Conservation (phyloP, 2,329 filamentous ascomycete genomes). For the Pseudocercospora vitis region DNA sequence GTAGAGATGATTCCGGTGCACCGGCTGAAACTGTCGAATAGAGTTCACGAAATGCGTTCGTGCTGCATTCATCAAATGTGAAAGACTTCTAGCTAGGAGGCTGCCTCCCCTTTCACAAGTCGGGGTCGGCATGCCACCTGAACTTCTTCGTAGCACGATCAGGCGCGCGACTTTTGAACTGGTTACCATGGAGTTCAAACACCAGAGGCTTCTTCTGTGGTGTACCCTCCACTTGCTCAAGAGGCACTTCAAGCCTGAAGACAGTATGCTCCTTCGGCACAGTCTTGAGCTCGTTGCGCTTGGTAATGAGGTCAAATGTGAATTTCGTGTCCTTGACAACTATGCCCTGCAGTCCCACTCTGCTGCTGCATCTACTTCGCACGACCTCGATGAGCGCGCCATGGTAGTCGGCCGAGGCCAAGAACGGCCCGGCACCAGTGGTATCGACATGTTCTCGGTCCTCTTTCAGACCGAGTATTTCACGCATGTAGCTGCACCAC, state of each 20-base stretch:
- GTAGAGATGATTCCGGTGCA: too few species aligned
- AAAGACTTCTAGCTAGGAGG: background rate
- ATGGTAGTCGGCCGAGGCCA: constrained; percentile 86
- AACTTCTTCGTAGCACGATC: constrained; percentile 91
- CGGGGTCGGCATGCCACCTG: constrained; percentile 75
- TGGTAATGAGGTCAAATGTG: constrained; percentile 80
- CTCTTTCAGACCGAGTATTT: constrained; percentile 63
- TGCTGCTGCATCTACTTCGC: constrained; percentile 72
- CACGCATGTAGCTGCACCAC: constrained; percentile 83
- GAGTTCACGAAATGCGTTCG: too few species aligned
- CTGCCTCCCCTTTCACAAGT: constrained; percentile 58
- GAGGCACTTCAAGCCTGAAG: constrained; percentile 72
- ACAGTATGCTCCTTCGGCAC: constrained; percentile 89
- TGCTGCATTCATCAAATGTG: background rate
- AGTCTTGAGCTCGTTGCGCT: constrained; percentile 67
- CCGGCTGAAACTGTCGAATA: too few species aligned
- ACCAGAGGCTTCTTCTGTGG: constrained; percentile 55
- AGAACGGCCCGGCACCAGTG: constrained; percentile 64
- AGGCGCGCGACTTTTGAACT: constrained; percentile 77
- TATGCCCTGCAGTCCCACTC: constrained; percentile 82
- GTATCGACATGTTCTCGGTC: constrained; percentile 54
- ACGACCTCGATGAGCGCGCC: constrained; percentile 82
- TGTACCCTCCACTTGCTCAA: constrained; percentile 65
- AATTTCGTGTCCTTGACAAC: constrained; percentile 86
- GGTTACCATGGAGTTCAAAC: constrained; percentile 84